Conservation (phyloP, 495 filamentous ascomycete species). For the Apodospora peruviana region DNA sequence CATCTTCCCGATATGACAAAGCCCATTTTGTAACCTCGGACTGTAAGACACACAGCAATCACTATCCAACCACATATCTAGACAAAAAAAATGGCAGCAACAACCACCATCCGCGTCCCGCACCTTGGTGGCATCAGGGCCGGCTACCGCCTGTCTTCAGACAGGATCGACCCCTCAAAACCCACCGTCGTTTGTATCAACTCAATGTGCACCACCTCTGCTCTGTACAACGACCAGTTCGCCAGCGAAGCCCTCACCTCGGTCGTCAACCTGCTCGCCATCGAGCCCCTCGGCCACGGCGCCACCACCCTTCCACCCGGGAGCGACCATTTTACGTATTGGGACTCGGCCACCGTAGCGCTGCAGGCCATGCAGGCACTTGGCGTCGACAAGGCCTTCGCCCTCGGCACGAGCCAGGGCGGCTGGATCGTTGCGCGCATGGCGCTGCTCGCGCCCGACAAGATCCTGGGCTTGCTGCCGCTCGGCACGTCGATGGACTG, state of each 20-base stretch:
- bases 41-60: too few species aligned
- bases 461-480: conserved; percentile 54
- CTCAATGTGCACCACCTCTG: conserved; percentile 50
- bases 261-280: conserved; percentile 46
- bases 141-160: conserved; percentile 44
- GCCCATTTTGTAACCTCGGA: too few species aligned
- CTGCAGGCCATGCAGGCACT: conserved; percentile 44
- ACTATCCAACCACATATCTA: too few species aligned
- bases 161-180: conserved; percentile 43
- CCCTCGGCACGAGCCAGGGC: conserved; percentile 57
- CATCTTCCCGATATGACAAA: too few species aligned
- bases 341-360: conserved; percentile 47
- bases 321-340: conserved; percentile 48
- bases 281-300: conserved; percentile 55
- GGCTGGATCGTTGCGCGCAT: conserved; percentile 57
- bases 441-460: conserved; percentile 56
- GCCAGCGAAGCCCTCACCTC: conserved; percentile 37
- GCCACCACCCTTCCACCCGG: conserved; percentile 26
- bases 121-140: conserved; percentile 52
- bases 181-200: conserved; percentile 56
- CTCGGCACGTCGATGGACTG: conserved; percentile 59
- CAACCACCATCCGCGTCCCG: conserved; percentile 40
- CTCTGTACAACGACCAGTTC: conserved; percentile 49
- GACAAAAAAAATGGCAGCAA: conserved; percentile 24
- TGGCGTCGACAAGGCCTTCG: conserved; percentile 51